Evolutionary conservation across 192 early-diverging fungal genomes (phyloP), one percentile per base, ranked within the genome.

Genomic region (Pilaira anomala): DNA sequence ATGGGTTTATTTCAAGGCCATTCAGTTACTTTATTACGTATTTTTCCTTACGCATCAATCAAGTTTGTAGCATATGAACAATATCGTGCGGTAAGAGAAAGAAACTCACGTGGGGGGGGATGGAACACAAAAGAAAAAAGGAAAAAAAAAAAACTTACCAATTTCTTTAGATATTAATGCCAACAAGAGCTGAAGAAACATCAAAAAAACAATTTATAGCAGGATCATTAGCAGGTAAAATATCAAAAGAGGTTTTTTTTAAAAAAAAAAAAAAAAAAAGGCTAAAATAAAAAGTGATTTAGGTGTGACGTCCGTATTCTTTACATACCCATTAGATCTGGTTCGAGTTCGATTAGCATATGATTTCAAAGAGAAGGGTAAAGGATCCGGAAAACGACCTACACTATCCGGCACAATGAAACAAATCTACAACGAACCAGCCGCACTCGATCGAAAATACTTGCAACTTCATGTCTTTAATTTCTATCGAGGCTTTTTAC

Each of bases 11-110:
- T 96, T 65, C 94, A 95, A 76, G 97, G 97, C 45, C 94, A 99
- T 69, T 93, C 87, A 13, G 95, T 91, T 42, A 95, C 95, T 33
- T 77, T 99, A 6, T 78, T 95, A 2, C 80, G 97, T 26, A 96
- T 99, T 61, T 97, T 97, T 74, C 97, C 97, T 2, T 99, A 97
- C 68, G 92, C 93, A 0, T 92, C 94, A 2, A 91, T 99, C 71
- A 99, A 99, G 72, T 99, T 96, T 66, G 94, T 96, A 83, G 87
- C 88, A 7, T 96, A 93, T 71, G 97, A 99, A 78, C 95, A 99
- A 76, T 89, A 88, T 59, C 81, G 84, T 61, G 63, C 76, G 49
- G 82, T 58, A 25, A 58, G 13, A 11, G 16, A 14, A n/a, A 36
- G 4, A 2, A 9, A 21, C 36, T 36, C 33, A 36, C 33, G 33